phyloP scores from a whole-genome alignment of 164 flowering plant genomes.

The Warburgia ugandensis region DNA sequence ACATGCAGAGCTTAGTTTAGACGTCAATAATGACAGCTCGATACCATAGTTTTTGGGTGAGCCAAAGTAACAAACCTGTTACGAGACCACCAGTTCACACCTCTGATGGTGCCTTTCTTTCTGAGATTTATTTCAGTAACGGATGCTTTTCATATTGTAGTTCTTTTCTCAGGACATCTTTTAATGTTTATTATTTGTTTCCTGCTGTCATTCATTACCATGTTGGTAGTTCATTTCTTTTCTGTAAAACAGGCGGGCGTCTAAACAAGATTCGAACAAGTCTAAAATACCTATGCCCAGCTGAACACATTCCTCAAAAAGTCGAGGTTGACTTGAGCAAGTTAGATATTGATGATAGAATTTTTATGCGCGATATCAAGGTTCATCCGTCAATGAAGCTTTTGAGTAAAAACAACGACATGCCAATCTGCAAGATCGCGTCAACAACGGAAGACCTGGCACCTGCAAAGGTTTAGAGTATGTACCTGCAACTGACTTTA shows the following conservation, averaged over 20 bases:
- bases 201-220: too few relatives aligned
- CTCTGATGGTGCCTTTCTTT: too few relatives aligned
- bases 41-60: too few relatives aligned
- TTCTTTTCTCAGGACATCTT: background rate
- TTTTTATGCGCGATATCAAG: slow-evolving; percentile 43
- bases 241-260: slow-evolving; percentile 49
- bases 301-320: slow-evolving; percentile 67
- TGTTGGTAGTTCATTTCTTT: background rate
- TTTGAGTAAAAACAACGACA: slow-evolving; percentile 49
- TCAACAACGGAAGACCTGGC: too few relatives aligned
- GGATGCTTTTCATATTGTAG: background rate
- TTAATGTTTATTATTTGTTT: too few relatives aligned
- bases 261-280: slow-evolving; percentile 41
- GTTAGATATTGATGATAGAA: slow-evolving; percentile 62
- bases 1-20: too few relatives aligned
- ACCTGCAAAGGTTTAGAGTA: too few relatives aligned
- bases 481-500: too few relatives aligned
- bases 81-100: too few relatives aligned
- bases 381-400: slow-evolving; percentile 73
- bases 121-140: too few relatives aligned
- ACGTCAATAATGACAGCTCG: too few relatives aligned
- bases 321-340: slow-evolving; percentile 84
- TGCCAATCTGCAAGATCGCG: slow-evolving; percentile 62
- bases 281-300: slow-evolving; percentile 59
- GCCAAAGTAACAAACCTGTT: too few relatives aligned